Conservation (phyloP, 1,284 basidiomycete genomes). For the Marasmius fiardii region DNA sequence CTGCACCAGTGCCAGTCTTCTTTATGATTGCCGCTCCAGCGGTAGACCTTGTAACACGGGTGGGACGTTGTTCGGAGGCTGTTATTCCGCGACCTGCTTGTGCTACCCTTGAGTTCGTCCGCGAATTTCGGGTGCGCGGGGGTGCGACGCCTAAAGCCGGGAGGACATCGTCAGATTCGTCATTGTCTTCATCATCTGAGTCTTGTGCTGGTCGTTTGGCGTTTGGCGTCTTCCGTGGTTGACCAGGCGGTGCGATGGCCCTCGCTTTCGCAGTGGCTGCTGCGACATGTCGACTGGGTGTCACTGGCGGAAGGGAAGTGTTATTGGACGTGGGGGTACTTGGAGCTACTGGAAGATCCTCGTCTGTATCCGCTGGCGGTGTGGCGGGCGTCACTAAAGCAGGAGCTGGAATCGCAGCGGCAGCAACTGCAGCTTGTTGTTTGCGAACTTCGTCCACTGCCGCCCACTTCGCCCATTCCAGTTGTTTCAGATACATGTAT, state of each 20-base stretch:
- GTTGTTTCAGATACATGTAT: conserved; percentile 94
- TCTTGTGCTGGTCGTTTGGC: conserved; percentile 64
- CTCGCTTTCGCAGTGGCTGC: conserved; percentile 64
- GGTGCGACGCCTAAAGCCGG: conserved; percentile 56
- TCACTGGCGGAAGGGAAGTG: conserved; percentile 62
- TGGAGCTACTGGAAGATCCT: conserved; percentile 46
- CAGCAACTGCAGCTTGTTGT: conserved; percentile 41
- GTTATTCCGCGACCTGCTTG: conserved; percentile 42
- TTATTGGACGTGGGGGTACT: conserved; percentile 38
- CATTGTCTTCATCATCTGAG: conserved; percentile 49
- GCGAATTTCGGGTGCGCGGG: conserved; percentile 24
- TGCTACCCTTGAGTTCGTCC: conserved; percentile 41
- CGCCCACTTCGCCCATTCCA: conserved; percentile 93
- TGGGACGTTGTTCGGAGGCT: conserved; percentile 64
- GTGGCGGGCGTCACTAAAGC: conserved; percentile 73
- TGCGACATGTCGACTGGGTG: conserved; percentile 71
- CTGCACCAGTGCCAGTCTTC: conserved; percentile 37
- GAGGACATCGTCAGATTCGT: conserved; percentile 58
- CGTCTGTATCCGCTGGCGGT: conserved; percentile 70
- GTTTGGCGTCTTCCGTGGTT: conserved; percentile 82
- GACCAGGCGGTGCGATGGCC: conserved; percentile 71
- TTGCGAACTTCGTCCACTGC: conserved; percentile 72
- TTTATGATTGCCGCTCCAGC: conserved; percentile 45
- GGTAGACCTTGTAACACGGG: conserved; percentile 73
- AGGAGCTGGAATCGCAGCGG: conserved; percentile 30